Conservation (phyloP, 345 rosid species). For the Clarkia xantiana region DNA sequence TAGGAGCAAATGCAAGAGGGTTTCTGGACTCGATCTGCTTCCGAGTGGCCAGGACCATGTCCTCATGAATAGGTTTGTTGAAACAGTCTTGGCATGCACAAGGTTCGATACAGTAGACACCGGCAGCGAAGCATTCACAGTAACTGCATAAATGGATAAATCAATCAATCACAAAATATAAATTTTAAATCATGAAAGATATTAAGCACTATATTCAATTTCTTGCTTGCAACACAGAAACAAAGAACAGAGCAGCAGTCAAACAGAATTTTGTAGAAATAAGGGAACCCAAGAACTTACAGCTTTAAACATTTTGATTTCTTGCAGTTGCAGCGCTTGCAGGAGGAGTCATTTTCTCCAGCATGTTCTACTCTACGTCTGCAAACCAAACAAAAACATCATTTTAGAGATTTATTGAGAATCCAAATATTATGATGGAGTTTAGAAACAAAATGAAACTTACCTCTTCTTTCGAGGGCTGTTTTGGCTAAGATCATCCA, state of each 20-base stretch:
- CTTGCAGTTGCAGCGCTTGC: constrained; percentile 97
- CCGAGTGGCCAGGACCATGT: constrained; percentile 88
- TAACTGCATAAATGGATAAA: constrained; percentile 38
- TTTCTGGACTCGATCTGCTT: constrained; percentile 96
- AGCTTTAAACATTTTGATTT: constrained; percentile 96
- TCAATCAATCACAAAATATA: background rate
- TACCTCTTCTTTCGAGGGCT: constrained; percentile 87
- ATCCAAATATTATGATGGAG: background rate
- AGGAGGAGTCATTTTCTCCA: constrained; percentile 55
- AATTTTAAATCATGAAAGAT: too few relatives aligned
- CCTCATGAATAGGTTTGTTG: constrained; percentile 97
- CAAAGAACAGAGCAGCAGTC: constrained; percentile 9
- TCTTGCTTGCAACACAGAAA: too few relatives aligned
- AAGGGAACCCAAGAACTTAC: constrained; percentile 31
- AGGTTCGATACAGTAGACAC: constrained; percentile 93
- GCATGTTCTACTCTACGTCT: constrained; percentile 52
- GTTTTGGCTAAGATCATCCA: constrained; percentile 43
- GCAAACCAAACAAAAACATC: constrained; percentile 15
- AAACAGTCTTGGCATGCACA: constrained; percentile 96
- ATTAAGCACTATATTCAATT: background rate
- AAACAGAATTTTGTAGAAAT: background rate
- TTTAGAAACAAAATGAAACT: constrained; percentile 11
- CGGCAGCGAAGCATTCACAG: constrained; percentile 99
- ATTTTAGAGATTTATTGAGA: constrained; percentile 17
- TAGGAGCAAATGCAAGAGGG: constrained; percentile 99